phyloP scores from a whole-genome alignment of 192 early-diverging fungal species.

The Umbelopsis ramanniana region DNA sequence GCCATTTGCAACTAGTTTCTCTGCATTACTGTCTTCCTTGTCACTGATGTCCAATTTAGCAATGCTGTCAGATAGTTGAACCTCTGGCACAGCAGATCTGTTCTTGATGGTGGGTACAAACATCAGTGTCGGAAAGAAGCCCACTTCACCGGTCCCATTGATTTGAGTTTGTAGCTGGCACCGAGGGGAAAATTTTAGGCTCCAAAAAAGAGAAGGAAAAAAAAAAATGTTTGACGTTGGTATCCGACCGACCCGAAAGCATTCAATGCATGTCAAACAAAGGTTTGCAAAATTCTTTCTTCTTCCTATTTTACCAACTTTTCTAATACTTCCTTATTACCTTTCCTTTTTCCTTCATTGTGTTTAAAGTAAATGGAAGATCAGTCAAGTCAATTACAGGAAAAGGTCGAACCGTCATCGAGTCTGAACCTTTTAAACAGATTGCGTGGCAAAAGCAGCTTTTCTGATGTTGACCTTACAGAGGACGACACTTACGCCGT shows the following conservation, averaged over 20 bases:
- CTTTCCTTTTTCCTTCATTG: background rate
- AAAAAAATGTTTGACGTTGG: no score
- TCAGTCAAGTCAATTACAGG: background rate
- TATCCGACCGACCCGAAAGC: no score
- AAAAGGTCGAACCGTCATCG: background rate
- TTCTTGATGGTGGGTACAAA: constrained; percentile 16
- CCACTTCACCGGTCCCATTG: background rate
- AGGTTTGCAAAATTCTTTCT: background rate
- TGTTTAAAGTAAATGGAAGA: background rate
- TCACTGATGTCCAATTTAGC: background rate
- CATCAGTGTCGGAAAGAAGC: background rate
- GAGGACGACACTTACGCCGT: constrained; percentile 43
- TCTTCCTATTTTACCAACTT: background rate
- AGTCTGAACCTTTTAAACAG: background rate
- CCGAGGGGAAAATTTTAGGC: background rate
- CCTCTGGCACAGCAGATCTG: background rate
- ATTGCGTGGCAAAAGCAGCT: background rate
- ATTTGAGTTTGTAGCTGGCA: background rate
- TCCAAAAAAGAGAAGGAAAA: no score
- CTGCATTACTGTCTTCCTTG: background rate
- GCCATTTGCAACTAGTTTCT: no score
- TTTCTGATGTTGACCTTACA: background rate
- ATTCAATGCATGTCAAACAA: no score
- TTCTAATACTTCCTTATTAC: background rate
- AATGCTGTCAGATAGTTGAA: background rate